phyloP scores from a whole-genome alignment of 768 basidiomycete species.

The Pisolithus albus region DNA sequence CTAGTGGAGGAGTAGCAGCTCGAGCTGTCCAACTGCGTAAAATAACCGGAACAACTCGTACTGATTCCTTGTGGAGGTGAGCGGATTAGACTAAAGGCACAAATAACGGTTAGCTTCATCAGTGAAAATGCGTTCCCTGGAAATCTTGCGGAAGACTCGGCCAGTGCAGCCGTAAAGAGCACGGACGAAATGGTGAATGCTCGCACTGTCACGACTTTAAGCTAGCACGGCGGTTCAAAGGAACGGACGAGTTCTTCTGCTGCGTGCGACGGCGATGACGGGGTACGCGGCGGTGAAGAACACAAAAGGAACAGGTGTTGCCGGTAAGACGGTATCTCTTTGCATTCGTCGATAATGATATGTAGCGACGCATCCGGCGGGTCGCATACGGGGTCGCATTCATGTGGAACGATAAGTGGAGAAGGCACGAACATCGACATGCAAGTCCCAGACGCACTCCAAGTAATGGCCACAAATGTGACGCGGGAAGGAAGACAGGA shows the following conservation, averaged over 20 bases:
- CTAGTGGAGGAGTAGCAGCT: conserved; percentile 43
- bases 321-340: no score
- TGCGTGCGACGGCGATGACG: conserved; percentile 24
- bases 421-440: no score
- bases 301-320: background rate
- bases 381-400: no score
- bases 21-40: conserved; percentile 50
- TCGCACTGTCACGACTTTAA: conserved; percentile 35
- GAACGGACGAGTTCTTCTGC: conserved; percentile 32
- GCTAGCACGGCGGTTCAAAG: conserved; percentile 9
- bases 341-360: no score
- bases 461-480: no score
- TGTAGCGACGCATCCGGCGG: no score
- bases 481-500: no score
- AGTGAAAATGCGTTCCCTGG: background rate
- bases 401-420: no score
- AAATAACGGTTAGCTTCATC: conserved; percentile 5
- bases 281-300: background rate
- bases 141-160: conserved; percentile 39
- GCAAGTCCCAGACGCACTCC: no score
- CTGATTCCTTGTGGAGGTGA: conserved; percentile 70
- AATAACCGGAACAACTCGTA: conserved; percentile 48
- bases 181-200: conserved; percentile 50
- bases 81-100: conserved; percentile 33
- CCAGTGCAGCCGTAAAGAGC: conserved; percentile 45